Evolutionary conservation across 768 basidiomycete species (phyloP).

Genomic region (Tricholoma furcatifolium): DNA sequence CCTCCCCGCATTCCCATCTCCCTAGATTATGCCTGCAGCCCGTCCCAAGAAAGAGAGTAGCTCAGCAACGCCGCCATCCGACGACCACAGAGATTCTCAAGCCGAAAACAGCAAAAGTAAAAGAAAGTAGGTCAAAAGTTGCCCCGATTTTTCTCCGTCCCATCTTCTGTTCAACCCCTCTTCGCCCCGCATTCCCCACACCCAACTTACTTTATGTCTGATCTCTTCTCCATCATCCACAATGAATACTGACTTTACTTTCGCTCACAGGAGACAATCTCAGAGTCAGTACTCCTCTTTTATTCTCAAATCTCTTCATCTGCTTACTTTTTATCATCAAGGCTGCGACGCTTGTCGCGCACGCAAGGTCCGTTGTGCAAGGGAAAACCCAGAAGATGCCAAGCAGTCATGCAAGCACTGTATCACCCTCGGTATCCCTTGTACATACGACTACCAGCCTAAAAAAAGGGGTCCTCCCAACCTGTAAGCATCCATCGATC

Average conservation of each 20-base stretch:
- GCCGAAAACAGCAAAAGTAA: conserved; percentile 75
- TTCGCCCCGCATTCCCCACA: conserved; percentile 44
- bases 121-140: conserved; percentile 67
- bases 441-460: conserved; percentile 91
- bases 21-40: conserved; percentile 58
- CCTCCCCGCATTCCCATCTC: conserved; percentile 31
- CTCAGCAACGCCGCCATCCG: conserved; percentile 64
- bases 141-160: conserved; percentile 58
- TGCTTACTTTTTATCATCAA: conserved; percentile 24
- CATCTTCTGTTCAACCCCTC: conserved; percentile 32
- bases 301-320: not conserved
- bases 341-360: conserved; percentile 87
- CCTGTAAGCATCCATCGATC: conserved; percentile 50
- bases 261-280: conserved; percentile 66
- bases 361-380: conserved; percentile 82
- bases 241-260: conserved; percentile 32
- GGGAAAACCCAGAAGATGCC: conserved; percentile 75
- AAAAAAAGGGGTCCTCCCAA: conserved; percentile 94
- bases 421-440: conserved; percentile 74
- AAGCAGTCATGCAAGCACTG: conserved; percentile 88
- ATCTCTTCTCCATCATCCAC: conserved; percentile 19
- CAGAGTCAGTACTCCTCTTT: conserved; percentile 55
- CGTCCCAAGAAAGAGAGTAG: conserved; percentile 65
- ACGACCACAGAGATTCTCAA: conserved; percentile 57
- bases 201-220: conserved; percentile 33